These are phyloP conservation scores for Ostreobium quekettii DNA, from an alignment of 139 green algal species.

Conservation along the genomic window DNA sequence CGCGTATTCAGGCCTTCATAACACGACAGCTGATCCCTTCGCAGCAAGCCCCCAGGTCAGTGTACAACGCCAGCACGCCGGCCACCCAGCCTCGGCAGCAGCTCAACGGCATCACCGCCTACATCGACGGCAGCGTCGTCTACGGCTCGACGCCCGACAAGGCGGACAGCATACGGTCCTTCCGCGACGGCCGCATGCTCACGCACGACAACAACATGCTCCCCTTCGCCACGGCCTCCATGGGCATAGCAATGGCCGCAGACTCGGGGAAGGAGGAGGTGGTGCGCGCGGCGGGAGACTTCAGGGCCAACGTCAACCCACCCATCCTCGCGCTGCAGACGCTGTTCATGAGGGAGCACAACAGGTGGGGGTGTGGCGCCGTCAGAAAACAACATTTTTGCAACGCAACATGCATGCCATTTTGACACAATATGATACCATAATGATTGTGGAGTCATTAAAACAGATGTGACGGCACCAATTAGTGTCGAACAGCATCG, in stretches of 20 bases:
- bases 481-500: too few relatives aligned
- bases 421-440: too few relatives aligned
- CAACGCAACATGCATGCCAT: too few relatives aligned
- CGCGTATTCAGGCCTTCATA: too few relatives aligned
- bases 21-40: too few relatives aligned
- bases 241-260: conserved; percentile 2
- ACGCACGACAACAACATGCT: conserved; percentile 11
- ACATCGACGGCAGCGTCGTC: conserved; percentile 28
- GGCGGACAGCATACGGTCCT: conserved; percentile 9
- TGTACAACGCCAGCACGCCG: background rate
- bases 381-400: too few relatives aligned
- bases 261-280: conserved; percentile 12
- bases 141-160: conserved; percentile 5
- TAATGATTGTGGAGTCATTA: too few relatives aligned
- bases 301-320: conserved; percentile 30
- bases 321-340: conserved; percentile 23
- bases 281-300: conserved; percentile 20
- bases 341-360: conserved; percentile 31
- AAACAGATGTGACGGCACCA: too few relatives aligned
- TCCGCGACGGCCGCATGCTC: background rate
- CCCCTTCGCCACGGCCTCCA: background rate
- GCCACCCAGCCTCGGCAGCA: conserved; percentile 1
- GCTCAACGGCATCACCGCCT: conserved; percentile 26
- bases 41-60: too few relatives aligned
- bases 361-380: conserved; percentile 22